phyloP scores from a whole-genome alignment of 2,329 filamentous ascomycete genomes.

The Fusarium succisae region DNA sequence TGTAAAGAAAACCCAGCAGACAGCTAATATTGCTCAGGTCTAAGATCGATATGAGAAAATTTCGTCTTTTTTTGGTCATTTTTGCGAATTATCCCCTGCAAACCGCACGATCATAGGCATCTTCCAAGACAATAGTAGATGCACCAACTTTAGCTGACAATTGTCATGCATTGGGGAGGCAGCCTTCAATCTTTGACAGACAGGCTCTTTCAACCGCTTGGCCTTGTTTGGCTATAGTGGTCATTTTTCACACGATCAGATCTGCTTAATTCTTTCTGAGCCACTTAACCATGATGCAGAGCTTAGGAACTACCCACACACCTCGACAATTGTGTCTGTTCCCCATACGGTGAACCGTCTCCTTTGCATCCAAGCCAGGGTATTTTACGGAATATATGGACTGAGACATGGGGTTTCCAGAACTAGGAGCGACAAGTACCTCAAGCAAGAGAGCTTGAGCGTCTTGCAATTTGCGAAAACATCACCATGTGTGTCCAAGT shows the following conservation, averaged over 20 bases:
- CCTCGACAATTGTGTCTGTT: background rate
- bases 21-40: slow-evolving; percentile 9
- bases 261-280: slow-evolving; percentile 13
- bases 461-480: slow-evolving; percentile 15
- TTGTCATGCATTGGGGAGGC: slow-evolving; percentile 13
- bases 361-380: background rate
- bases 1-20: slow-evolving; percentile 1
- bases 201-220: slow-evolving; percentile 29
- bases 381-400: slow-evolving; percentile 2
- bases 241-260: slow-evolving; percentile 28
- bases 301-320: background rate
- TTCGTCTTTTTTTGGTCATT: slow-evolving; percentile 11
- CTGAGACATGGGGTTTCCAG: background rate
- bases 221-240: slow-evolving; percentile 23
- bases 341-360: background rate
- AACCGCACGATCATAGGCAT: slow-evolving; percentile 19
- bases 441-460: slow-evolving; percentile 1
- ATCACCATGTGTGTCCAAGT: slow-evolving; percentile 30
- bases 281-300: slow-evolving; percentile 13
- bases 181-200: slow-evolving; percentile 22
- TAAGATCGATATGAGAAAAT: background rate
- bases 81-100: slow-evolving; percentile 14
- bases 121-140: slow-evolving; percentile 27
- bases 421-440: background rate
- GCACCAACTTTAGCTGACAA: slow-evolving; percentile 22